Base-by-base conservation (phyloP, 108 stramenopile genomes). In the Ochromonas danica region DNA sequence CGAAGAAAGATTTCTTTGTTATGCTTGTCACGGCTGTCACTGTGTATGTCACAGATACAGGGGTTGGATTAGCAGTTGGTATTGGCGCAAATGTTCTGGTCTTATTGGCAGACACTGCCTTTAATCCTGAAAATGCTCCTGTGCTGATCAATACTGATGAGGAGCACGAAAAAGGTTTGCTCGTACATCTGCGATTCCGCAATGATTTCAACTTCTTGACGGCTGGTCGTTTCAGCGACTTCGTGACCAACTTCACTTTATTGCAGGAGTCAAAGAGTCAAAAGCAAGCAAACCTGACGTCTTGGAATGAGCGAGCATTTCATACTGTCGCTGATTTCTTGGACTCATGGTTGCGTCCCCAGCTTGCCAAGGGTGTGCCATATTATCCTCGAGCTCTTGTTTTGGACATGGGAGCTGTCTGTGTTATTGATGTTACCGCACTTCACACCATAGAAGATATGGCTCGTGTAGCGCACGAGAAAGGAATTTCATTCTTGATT, bases 1-100 rank as follows among this genome's bases (percentile, higher is more conserved):
- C 40, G 14, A 75, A 75, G 31, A 75, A 75, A 41, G 72, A 75
- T 36, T 75, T 75, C 31, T 6, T 75, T 27, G 38, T 33, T 10
- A 60, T 75, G 45, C 6, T 75, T 27, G 72, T 75, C 40, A 75
- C 72, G 10, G 17, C n/a, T 3, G 51, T 75, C 10, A 57, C 31
- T 27, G 51, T 60, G 28, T 75, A 30, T 41, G 72, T 60, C 10
- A 35, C 31, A 6, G 31, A 27, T 36, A 75, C 72, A 27, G 51
- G n/a, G 10, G 17, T 42, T 75, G 72, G 72, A 28, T 41, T 75
- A 28, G 43, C 51, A 14, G 72, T 42, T 75, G 72, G 72, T 30
- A 60, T 75, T 38, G 43, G n/a, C 6, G 41, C 10, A 3, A 35
- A 6, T 27, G 51, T 75, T 3, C 72, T 75, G 14, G 3, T 39